Evolutionary conservation across 768 basidiomycete genomes (phyloP).

Genomic region (Leccinellum luteum): DNA sequence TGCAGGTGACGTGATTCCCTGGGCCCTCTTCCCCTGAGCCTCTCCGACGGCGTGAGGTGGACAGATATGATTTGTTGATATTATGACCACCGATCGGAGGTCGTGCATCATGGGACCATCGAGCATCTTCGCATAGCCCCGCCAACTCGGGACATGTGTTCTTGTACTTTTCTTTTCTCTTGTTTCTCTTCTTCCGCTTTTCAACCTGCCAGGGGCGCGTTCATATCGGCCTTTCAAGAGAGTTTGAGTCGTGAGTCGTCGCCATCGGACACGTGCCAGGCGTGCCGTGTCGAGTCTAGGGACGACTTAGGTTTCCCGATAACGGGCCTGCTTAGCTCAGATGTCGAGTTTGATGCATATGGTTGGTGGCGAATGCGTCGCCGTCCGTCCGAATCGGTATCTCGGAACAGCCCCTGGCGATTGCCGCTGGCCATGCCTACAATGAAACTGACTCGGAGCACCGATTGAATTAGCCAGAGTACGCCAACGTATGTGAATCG

Average conservation of each 20-base stretch:
- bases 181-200: background rate
- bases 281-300: background rate
- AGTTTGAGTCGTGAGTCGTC: background rate
- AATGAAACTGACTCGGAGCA: background rate
- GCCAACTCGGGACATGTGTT: background rate
- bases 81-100: background rate
- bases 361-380: background rate
- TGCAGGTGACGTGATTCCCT: background rate
- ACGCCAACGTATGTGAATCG: background rate
- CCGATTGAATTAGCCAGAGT: background rate
- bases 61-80: background rate
- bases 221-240: background rate
- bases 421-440: background rate
- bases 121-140: background rate
- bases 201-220: background rate
- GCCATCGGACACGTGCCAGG: background rate
- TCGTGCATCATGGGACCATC: background rate
- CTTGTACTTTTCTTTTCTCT: background rate
- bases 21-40: background rate
- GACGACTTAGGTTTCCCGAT: background rate
- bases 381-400: background rate
- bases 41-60: background rate
- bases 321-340: background rate
- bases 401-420: background rate
- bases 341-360: no score